phyloP scores from a whole-genome alignment of 441 rosid genomes.

The Corymbia calophylla region DNA sequence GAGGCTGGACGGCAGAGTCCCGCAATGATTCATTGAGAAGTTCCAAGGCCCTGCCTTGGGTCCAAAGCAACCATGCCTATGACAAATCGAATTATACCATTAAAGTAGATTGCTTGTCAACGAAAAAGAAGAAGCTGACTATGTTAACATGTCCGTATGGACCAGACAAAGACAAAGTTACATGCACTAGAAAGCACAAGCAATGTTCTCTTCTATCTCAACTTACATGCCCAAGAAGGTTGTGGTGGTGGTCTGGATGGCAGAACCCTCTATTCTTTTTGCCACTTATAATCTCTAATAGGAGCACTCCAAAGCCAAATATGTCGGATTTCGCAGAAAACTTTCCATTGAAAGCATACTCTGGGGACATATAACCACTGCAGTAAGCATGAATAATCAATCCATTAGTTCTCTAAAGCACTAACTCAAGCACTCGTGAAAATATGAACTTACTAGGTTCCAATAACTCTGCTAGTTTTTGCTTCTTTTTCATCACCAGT shows the following conservation, averaged over 20 bases:
- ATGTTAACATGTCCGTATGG: background rate
- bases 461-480: conserved; percentile 33
- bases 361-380: background rate
- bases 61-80: background rate
- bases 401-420: background rate
- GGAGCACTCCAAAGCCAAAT: background rate
- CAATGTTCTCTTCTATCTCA: background rate
- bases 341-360: background rate
- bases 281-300: background rate
- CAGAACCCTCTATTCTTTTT: background rate
- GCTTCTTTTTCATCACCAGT: conserved; percentile 23
- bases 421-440: background rate
- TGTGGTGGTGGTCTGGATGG: background rate
- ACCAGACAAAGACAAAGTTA: background rate
- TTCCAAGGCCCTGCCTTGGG: background rate
- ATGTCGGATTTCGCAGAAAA: background rate
- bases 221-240: background rate
- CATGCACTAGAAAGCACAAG: background rate
- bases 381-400: background rate
- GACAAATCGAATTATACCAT: background rate
- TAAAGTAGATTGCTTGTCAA: background rate
- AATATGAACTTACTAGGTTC: conserved; percentile 34
- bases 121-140: background rate
- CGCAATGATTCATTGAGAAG: background rate
- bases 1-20: background rate